phyloP scores from a whole-genome alignment of 306 rosid species.

The Casuarina cunninghamiana region DNA sequence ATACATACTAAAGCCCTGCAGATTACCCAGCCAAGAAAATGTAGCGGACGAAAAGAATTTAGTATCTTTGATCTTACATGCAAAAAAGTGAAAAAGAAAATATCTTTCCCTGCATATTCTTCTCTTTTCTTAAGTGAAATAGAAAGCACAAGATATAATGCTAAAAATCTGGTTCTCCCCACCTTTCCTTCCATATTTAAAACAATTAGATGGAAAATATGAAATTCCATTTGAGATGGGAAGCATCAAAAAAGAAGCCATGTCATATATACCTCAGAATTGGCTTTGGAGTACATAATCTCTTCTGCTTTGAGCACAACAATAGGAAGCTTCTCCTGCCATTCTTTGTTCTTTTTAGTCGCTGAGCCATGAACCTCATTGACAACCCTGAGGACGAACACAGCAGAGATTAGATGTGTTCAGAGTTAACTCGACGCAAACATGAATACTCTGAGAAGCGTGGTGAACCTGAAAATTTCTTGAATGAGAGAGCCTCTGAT shows the following conservation, averaged over 20 bases:
- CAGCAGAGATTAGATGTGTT: constrained; percentile 6
- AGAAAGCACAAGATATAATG: background rate
- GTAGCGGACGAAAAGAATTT: background rate
- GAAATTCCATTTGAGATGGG: background rate
- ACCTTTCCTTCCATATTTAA: background rate
- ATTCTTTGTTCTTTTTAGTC: constrained; percentile 75
- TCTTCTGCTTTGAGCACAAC: constrained; percentile 78
- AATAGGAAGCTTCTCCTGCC: constrained; percentile 80
- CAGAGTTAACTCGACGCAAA: background rate
- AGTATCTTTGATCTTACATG: background rate
- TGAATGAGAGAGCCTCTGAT: constrained; percentile 77
- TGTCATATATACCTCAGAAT: constrained; percentile 52
- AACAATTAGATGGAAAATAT: background rate
- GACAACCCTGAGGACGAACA: constrained; percentile 47
- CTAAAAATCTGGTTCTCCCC: background rate
- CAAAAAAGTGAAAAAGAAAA: background rate
- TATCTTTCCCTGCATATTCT: background rate
- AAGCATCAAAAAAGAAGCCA: background rate
- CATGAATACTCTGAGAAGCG: background rate
- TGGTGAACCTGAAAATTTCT: constrained; percentile 71
- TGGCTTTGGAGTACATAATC: constrained; percentile 83
- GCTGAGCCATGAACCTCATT: constrained; percentile 56
- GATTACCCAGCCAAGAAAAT: background rate
- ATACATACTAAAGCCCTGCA: background rate
- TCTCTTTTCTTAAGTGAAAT: background rate